Base-by-base conservation (phyloP, 2,329 filamentous ascomycete species). In the Chaetomium sp. region DNA sequence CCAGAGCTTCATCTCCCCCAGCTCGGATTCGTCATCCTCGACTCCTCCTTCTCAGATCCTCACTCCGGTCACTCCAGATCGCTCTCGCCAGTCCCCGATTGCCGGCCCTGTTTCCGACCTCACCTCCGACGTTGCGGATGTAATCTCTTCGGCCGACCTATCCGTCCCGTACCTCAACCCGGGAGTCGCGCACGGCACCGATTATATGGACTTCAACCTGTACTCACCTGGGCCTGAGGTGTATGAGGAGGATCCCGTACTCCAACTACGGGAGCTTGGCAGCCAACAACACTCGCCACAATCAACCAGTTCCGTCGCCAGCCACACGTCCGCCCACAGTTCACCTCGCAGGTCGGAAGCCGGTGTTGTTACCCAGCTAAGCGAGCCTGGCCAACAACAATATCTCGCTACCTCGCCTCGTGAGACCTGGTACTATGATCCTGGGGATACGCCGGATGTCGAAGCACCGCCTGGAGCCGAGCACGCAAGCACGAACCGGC, bases 151-250 rank as follows among this genome's bases (percentile, higher is more conserved):
- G 12, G 51, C 58, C 38, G 61, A 64, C 49, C 60, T 65, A 11
- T 55, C 59, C 14, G 69, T 77, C 14, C 75, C 75, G 7, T 78
- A 77, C 63, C 68, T 77, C 55, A 69, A 69, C 57, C 65, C 68
- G 3, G 66, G 65, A 19, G 67, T 66, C 53, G 58, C 62, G 27
- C 66, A 70, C 58, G 65, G 65, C 57, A 70, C 68, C 63, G 70
- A 77, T 67, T 81, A 81, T 62, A 68, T 74, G 61, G 79, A 81
- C 70, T 82, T 82, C 70, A 77, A 75, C 64, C 73, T 81, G 12
- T 82, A 75, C 70, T 81, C 79, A 49, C 79, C 79, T 2, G 67
- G 69, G 27, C 74, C 76, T 14, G 72, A 69, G 57, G 74, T 74
- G 64, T 70, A 76, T 54, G 79, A 80, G 56, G 79, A 81, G 45